Conservation (phyloP, 1,139 yeast genomes). For the Tardiomyces digboiensis region DNA sequence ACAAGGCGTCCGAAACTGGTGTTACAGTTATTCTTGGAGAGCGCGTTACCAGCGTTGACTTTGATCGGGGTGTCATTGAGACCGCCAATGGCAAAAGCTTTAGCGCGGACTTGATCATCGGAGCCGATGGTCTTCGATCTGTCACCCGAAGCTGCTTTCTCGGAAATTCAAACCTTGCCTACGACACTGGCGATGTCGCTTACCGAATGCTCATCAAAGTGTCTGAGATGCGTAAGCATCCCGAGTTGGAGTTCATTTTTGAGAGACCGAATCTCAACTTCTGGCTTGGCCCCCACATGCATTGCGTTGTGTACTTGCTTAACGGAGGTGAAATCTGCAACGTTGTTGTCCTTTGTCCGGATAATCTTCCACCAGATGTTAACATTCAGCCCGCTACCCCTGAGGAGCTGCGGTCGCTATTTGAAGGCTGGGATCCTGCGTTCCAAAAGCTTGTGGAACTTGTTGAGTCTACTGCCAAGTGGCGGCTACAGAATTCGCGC, state of each 20-base stretch:
- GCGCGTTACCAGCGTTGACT: slow-evolving; percentile 1
- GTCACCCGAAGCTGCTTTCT: slow-evolving; percentile 8
- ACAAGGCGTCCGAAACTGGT: neutral
- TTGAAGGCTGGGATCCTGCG: slow-evolving; percentile 5
- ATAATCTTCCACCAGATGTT: slow-evolving; percentile 9
- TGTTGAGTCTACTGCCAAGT: slow-evolving; percentile 6
- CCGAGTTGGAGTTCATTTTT: slow-evolving; percentile 20
- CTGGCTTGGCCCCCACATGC: slow-evolving; percentile 24
- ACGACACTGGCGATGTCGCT: slow-evolving; percentile 14
- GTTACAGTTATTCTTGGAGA: neutral
- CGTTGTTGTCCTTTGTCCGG: slow-evolving; percentile 11
- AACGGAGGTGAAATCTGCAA: slow-evolving; percentile 11
- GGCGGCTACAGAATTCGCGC: slow-evolving; percentile 8
- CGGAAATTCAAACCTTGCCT: slow-evolving; percentile 13
- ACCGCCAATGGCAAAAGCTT: slow-evolving; percentile 8
- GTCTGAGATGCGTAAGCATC: slow-evolving; percentile 14
- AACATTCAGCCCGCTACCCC: slow-evolving; percentile 8
- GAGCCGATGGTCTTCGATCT: slow-evolving; percentile 28
- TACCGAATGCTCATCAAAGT: slow-evolving; percentile 17
- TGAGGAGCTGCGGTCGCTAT: slow-evolving; percentile 7
- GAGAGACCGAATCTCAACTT: slow-evolving; percentile 24
- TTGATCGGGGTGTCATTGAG: slow-evolving; percentile 18
- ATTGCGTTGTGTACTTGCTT: slow-evolving; percentile 10
- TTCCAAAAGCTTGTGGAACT: slow-evolving; percentile 5
- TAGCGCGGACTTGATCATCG: slow-evolving; percentile 23